A percentile compares a stretch with the other conserved stretches of the same genome.
Evolutionary conservation across 1,284 basidiomycete genomes (phyloP).

Genomic region (Ustilago nuda): DNA sequence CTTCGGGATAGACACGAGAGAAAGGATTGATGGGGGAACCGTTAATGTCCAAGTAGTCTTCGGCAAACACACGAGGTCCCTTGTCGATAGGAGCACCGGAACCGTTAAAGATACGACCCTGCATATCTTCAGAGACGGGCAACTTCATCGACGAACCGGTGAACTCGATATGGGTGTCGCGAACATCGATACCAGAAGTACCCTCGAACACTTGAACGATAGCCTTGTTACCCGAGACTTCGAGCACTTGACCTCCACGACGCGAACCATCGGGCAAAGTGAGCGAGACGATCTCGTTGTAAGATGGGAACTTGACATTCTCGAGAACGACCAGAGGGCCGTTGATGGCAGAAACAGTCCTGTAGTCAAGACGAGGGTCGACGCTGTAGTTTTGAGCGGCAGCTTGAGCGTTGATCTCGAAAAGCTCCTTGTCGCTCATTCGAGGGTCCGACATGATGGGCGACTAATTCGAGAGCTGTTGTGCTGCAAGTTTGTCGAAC

Average conservation of each 20-base stretch:
- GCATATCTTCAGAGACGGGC: slow-evolving; percentile 99
- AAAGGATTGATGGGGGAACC: slow-evolving; percentile 99
- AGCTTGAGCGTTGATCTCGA: slow-evolving; percentile 85
- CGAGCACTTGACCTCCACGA: slow-evolving; percentile 96
- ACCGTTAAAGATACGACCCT: slow-evolving; percentile 99
- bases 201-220: slow-evolving; percentile 99
- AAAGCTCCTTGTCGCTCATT: slow-evolving; percentile 77
- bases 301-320: slow-evolving; percentile 99
- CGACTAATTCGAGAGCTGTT: not conserved
- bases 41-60: slow-evolving; percentile 99
- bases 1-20: slow-evolving; percentile 99
- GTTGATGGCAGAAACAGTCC: slow-evolving; percentile 95
- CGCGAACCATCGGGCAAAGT: slow-evolving; percentile 95
- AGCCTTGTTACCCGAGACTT: slow-evolving; percentile 98
- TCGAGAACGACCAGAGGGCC: slow-evolving; percentile 92
- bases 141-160: slow-evolving; percentile 98
- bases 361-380: slow-evolving; percentile 92
- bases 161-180: slow-evolving; percentile 96
- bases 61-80: slow-evolving; percentile 98
- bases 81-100: slow-evolving; percentile 98
- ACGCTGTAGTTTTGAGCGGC: slow-evolving; percentile 74
- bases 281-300: slow-evolving; percentile 98
- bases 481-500: not conserved
- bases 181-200: slow-evolving; percentile 96
- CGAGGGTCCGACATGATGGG: slow-evolving; percentile 67